Evolutionary conservation across 495 filamentous ascomycete genomes (phyloP), one percentile per base, ranked within the genome.

Genomic region (Hapsidospora chrysogenum): DNA sequence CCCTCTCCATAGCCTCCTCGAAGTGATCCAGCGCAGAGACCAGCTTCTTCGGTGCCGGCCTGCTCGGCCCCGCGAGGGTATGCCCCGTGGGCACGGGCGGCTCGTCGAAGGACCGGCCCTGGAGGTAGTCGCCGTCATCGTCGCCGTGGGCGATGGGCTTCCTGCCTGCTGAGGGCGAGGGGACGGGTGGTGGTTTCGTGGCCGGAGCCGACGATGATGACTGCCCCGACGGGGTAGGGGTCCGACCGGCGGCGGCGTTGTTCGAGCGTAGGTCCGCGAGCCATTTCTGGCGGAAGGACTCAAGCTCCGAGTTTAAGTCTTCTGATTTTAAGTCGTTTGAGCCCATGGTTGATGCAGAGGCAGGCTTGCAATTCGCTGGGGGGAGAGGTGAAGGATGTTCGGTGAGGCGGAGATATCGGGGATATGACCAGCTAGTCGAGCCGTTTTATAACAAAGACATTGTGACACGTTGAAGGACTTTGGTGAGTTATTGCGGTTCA

Each of bases 21-120:
- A 92, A 96, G 52, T 94, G 82, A 47, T 95, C 89, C 26, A 96
- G 55, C 3, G 89, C 89, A 6, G 85, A 81, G 16, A 58, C 58
- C 9, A 79, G 84, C 44, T 83, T 78, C 20, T 54, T 42, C 8
- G 35, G 32, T 14, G 13, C 17, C 25, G 22, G 32, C 40, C 28
- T 48, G 41, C 33, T 31, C 38, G 41, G 15, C 35, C 29, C 27
- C 47, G 33, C 23, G 5, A 36, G 20, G 20, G 25, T 13, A 27
- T 27, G 33, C 13, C 33, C 33, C 22, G 21, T 4, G 9, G 13
- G 10, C 14, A 27, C 35, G 18, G 45, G 44, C 6, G 50, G 45
- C 17, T 53, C 54, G 26, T 60, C 58, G 40, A 61, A 65, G 0
- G 45, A 30, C 26, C 46, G 56, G 2, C 51, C 39, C 23, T 56